Evolutionary conservation across 768 basidiomycete species (phyloP), one percentile per base, ranked within the genome.

Genomic region (Chiua virens): DNA sequence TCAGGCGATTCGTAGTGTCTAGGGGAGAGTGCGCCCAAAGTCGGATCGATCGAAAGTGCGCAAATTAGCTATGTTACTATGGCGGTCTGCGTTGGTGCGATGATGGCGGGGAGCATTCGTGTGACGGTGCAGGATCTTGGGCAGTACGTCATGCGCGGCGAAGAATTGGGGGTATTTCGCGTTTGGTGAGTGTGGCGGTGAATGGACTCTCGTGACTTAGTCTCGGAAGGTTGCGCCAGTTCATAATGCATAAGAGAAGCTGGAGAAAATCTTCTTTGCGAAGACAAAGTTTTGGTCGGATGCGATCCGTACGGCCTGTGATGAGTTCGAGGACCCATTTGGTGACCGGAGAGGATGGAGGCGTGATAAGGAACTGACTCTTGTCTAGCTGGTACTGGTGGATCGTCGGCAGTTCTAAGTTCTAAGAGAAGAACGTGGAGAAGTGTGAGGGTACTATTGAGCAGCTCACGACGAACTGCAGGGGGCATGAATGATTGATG

Each of bases 101-200:
- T 95, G 92, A 92, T 93, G 90, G 95, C 90, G 14, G 93, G 90
- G 10, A 91, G 86, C 53, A 98, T 98, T 65, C 69, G 83, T 60
- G 89, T 87, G 5, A 93, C 92, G 0, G 87, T 93, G n/a, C 60
- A 85, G 42, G 91, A 95, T 60, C n/a, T n/a, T n/a, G 94, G 94
- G 1, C 80, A 96, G 20, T 58, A 74, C 0, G 84, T 98, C 54
- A 78, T 78, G 61, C 82, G 91, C 11, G 94, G 94, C 3, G 81
- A 98, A 54, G 96, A 98, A 63, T 82, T 96, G 62, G 91, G n/a
- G 93, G 2, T 96, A 91, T 65, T 98, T 98, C 62, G 94, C 93
- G 0, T 98, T 98, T 60, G 96, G 95, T 90, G 47, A 5, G 83
- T 73, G 7, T 45, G n/a, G n/a, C n/a, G n/a, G n/a, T n/a, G n/a